A percentile compares a stretch with the other conserved stretches of the same genome.
phyloP scores from a whole-genome alignment of 2,329 filamentous ascomycete species.

The Reticulascus tulasneorum region DNA sequence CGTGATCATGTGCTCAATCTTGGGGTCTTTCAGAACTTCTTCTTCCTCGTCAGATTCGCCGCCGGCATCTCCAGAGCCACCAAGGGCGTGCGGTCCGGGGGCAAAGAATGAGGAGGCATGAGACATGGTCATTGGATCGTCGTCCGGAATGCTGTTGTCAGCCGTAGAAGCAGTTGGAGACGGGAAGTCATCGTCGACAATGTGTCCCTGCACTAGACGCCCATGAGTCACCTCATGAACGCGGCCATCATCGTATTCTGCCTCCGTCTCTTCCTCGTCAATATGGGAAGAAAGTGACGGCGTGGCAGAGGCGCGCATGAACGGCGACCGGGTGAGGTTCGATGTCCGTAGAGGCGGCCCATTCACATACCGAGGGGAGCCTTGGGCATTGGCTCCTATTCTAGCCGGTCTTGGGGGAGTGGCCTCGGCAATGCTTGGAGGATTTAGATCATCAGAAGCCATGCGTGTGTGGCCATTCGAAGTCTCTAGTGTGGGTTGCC shows the following conservation, averaged over 20 bases:
- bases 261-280: constrained; percentile 32
- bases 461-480: constrained; percentile 20
- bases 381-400: constrained; percentile 9
- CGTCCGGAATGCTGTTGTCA: constrained; percentile 61
- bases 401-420: constrained; percentile 7
- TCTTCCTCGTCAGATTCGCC: constrained; percentile 89
- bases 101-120: constrained; percentile 78
- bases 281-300: no score
- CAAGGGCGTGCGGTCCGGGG: constrained; percentile 66
- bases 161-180: constrained; percentile 70
- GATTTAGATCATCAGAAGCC: no score
- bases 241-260: constrained; percentile 71
- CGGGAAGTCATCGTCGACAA: constrained; percentile 89
- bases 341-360: constrained; percentile 5
- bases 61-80: constrained; percentile 80
- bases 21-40: constrained; percentile 74
- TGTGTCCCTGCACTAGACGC: constrained; percentile 85
- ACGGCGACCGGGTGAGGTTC: constrained; percentile 12
- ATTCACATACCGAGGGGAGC: constrained; percentile 11
- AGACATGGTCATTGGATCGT: constrained; percentile 78
- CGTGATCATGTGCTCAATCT: constrained; percentile 91
- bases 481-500: constrained; percentile 37
- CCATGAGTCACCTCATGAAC: constrained; percentile 89
- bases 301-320: no score
- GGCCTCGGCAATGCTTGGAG: no score